A percentile compares a stretch with the other conserved stretches of the same genome.
Evolutionary conservation across 768 basidiomycete genomes (phyloP).

Genomic region (Termitomyces sp.): DNA sequence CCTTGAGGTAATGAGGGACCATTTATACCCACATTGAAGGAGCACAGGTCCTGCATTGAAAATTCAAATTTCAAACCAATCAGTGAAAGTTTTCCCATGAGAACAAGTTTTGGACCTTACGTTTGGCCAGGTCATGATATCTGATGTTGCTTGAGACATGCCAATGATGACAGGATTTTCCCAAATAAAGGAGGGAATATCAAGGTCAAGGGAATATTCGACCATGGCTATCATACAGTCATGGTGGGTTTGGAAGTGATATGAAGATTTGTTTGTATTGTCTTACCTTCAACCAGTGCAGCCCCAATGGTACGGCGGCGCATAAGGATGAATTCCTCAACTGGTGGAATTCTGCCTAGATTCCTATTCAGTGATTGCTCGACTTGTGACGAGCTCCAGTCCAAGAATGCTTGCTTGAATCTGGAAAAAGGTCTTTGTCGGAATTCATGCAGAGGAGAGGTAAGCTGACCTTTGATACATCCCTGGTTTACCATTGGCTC

Average conservation of each 20-base stretch:
- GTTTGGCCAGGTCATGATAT: slow-evolving; percentile 22
- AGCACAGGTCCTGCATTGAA: neutral
- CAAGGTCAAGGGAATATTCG: slow-evolving; percentile 15
- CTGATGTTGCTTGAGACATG: slow-evolving; percentile 18
- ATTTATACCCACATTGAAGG: neutral
- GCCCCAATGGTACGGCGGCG: slow-evolving; percentile 15
- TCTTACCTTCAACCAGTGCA: neutral
- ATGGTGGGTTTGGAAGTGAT: neutral
- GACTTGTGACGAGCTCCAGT: slow-evolving; percentile 11
- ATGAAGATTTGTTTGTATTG: neutral
- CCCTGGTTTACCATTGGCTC: neutral
- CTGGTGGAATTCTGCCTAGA: slow-evolving; percentile 7
- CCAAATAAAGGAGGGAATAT: slow-evolving; percentile 15
- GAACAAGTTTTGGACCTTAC: neutral
- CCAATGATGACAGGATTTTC: slow-evolving; percentile 12
- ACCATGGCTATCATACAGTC: slow-evolving; percentile 17
- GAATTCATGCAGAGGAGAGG: neutral
- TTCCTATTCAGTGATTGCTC: slow-evolving; percentile 7
- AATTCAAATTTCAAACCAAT: too few relatives aligned
- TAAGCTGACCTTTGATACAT: slow-evolving; percentile 4
- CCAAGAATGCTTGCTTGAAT: slow-evolving; percentile 12
- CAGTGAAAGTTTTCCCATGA: neutral
- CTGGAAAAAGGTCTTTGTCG: neutral
- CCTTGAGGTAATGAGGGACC: neutral
- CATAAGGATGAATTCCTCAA: slow-evolving; percentile 16